Conservation (phyloP, 345 rosid genomes). For the Nasturtium officinale region DNA sequence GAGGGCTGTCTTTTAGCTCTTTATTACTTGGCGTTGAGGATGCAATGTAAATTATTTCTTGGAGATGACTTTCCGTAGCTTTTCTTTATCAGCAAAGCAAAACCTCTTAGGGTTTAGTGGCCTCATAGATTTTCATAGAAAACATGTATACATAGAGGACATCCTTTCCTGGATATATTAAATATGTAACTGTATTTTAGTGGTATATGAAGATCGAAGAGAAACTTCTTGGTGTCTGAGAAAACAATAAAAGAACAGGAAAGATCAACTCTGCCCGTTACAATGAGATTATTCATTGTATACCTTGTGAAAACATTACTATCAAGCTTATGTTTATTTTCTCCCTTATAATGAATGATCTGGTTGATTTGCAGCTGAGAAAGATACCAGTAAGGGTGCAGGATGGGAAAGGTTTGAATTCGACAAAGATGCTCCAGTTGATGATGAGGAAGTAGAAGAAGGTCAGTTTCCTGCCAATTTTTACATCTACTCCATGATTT, state of each 20-base stretch:
- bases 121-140: constrained; percentile 24
- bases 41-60: background rate
- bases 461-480: constrained; percentile 13
- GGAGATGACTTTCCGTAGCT: background rate
- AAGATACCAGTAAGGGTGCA: constrained; percentile 69
- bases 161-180: background rate
- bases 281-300: background rate
- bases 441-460: constrained; percentile 92
- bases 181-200: background rate
- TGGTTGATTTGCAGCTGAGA: constrained; percentile 58
- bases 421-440: constrained; percentile 88
- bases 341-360: background rate
- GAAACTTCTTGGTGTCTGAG: background rate
- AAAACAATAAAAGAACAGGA: constrained; percentile 17
- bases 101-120: background rate
- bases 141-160: constrained; percentile 1
- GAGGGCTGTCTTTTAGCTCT: background rate
- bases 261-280: background rate
- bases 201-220: background rate
- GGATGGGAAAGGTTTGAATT: constrained; percentile 95
- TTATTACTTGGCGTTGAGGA: background rate
- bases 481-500: constrained; percentile 10
- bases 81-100: constrained; percentile 8
- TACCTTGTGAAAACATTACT: background rate
- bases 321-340: constrained; percentile 1